Percentiles rank a stretch among this genome's conserved stretches.
Conservation (phyloP, 139 green algal genomes). For the Coelastrella sp. region DNA sequence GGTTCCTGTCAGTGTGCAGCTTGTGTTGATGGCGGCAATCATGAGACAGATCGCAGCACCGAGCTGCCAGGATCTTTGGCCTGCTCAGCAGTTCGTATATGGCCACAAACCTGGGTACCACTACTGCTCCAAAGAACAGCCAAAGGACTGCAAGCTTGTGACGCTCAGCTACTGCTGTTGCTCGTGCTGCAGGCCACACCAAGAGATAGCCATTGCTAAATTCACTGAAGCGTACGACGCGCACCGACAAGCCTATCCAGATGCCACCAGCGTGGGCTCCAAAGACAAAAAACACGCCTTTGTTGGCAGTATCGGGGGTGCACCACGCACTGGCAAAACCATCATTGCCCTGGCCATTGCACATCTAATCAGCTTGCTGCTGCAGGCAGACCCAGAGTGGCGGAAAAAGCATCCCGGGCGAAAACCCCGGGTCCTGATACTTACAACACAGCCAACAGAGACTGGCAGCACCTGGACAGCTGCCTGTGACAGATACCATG, state of each 20-base stretch:
- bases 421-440: not conserved
- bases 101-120: no score
- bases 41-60: no score
- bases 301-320: not conserved
- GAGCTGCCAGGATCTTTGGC: no score
- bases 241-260: not conserved
- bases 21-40: no score
- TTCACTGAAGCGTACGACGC: not conserved
- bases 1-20: no score
- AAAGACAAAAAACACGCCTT: not conserved
- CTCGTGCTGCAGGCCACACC: constrained; percentile 5
- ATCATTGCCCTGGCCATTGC: not conserved
- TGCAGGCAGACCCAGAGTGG: not conserved
- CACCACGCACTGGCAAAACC: constrained; percentile 17
- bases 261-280: not conserved
- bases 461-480: not conserved
- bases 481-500: not conserved
- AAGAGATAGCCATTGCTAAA: not conserved
- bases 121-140: no score
- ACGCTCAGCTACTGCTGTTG: no score
- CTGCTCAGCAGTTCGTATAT: no score
- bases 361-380: not conserved
- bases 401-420: not conserved
- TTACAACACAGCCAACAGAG: constrained; percentile 22
- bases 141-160: no score